Evolutionary conservation across 2,329 filamentous ascomycete species (phyloP), one percentile per base, ranked within the genome.

Genomic region (Venturia asperata): DNA sequence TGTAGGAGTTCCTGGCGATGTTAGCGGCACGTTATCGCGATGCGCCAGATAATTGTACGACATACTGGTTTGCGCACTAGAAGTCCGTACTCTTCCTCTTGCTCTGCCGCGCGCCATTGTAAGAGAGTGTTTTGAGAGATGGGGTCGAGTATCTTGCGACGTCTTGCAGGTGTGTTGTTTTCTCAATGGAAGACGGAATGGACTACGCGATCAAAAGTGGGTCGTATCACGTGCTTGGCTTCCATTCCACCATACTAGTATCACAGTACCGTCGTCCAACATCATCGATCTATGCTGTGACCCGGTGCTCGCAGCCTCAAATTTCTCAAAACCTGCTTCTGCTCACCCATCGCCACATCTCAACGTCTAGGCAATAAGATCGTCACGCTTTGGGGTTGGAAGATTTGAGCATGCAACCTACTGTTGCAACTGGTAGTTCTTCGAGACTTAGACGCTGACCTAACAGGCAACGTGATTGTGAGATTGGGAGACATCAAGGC

Each of bases 1-100:
- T 10, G 65, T 64, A 27, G 65, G 62, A n/a, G 62, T 65, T 27
- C 65, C 65, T 66, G 34, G 24, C 42, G 21, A 45, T 30, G 64
- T 61, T 62, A 52, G 24, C 24, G 45, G 34, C 21, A 52, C 15
- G 43, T 45, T 63, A 34, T 42, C 17, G 63, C 47, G n/a, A 63
- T 27, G 30, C 24, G 39, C 52, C 11, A 17, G 17, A 24, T 15
- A 17, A 60, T n/a, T 24, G n/a, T 41, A 43, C 21, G 15, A 11
- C 62, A n/a, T 27, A 56, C 52, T 64, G 4, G 13, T 30, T 37
- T 34, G 39, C 13, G 63, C 47, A n/a, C 39, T 49, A 15, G 39
- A 30, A 1, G 34, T 49, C n/a, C 63, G 47, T 41, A 56, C 19
- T 34, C 63, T 49, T 17, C 63, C 63, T 64, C 63, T 64, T 39